These are phyloP conservation scores for Hortiboletus rubellus DNA, from an alignment of 1,284 basidiomycete species.

Conservation along the genomic window DNA sequence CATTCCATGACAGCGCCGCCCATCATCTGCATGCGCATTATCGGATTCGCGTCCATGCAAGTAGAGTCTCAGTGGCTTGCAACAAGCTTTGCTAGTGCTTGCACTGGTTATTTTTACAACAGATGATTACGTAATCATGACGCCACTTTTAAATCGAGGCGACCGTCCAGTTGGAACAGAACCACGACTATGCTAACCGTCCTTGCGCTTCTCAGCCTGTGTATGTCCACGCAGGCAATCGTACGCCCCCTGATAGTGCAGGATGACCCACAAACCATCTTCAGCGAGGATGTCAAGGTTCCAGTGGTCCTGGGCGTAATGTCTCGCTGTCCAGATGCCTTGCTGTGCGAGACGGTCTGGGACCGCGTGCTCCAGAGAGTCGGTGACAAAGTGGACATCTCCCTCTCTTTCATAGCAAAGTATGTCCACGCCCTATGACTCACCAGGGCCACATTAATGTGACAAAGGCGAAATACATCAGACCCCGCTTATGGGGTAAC, in stretches of 20 bases:
- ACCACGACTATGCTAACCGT: constrained; percentile 30
- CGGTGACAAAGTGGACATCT: constrained; percentile 65
- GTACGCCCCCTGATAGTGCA: constrained; percentile 31
- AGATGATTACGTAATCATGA: constrained; percentile 30
- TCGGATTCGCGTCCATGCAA: constrained; percentile 13
- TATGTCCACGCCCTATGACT: constrained; percentile 31
- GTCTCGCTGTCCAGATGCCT: constrained; percentile 76
- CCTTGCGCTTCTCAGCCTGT: constrained; percentile 21
- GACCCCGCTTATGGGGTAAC: constrained; percentile 69
- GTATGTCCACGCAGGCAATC: constrained; percentile 15
- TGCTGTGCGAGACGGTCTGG: constrained; percentile 78
- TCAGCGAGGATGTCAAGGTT: constrained; percentile 47
- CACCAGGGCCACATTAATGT: constrained; percentile 15
- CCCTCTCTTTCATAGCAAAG: constrained; percentile 73
- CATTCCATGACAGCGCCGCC: constrained; percentile 22
- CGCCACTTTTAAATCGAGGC: constrained; percentile 20
- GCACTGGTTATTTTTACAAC: neutral
- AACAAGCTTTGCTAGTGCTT: neutral
- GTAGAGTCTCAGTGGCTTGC: constrained; percentile 4
- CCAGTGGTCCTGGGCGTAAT: constrained; percentile 68
- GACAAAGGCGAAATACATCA: constrained; percentile 58
- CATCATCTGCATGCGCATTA: constrained; percentile 14
- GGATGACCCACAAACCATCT: constrained; percentile 16
- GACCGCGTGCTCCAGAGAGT: constrained; percentile 67
- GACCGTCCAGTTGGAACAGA: constrained; percentile 8